Base-by-base conservation (phyloP, 306 rosid species). In the Inga leiocalycina region DNA sequence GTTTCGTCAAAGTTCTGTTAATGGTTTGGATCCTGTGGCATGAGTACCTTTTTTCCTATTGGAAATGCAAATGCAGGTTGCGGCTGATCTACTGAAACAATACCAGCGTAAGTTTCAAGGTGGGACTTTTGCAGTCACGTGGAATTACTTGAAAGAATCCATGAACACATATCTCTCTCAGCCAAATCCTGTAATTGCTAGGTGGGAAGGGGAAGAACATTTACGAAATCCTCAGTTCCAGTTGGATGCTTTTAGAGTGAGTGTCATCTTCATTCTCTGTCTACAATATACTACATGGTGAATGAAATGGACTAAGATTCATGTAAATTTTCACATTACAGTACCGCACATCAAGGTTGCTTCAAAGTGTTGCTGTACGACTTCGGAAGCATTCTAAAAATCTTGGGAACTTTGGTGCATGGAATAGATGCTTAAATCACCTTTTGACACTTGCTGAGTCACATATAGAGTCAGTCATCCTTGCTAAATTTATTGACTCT, bases 371-470 rank as follows among this genome's bases (percentile, higher is more conserved):
- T 75, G 93, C 93, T 72, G 84, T 93, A 39, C 88, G 98, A 77
- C 94, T 96, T 37, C 90, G 84, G 52, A 96, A 96, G 89, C 98
- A 96, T 84, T 88, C 97, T 41, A 93, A 94, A 88, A 72, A 88
- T 51, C 99, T 93, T 54, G 99, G 99, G 74, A 71, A 81, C 76
- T 96, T 96, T 84, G 97, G 97, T 73, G 97, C 98, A 62, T 96
- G 99, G 99, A 96, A 96, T 82, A 88, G 98, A 88, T 96, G 99
- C 89, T 91, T 96, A 84, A 93, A 96, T 87, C 99, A 96, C 87
- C 98, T 96, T 37, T 82, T 96, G 84, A 93, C 99, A 32, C 97
- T 96, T 52, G 96, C 99, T 17, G 99, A 96, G 79, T 96, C 99
- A 41, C 99, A 96, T 83, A 88, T 93, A 49, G 99, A 96, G 78